A percentile compares a stretch with the other conserved stretches of the same genome.
Conservation (phyloP, 805 yeast species). For the Saccharomyces kudriavzevii region DNA sequence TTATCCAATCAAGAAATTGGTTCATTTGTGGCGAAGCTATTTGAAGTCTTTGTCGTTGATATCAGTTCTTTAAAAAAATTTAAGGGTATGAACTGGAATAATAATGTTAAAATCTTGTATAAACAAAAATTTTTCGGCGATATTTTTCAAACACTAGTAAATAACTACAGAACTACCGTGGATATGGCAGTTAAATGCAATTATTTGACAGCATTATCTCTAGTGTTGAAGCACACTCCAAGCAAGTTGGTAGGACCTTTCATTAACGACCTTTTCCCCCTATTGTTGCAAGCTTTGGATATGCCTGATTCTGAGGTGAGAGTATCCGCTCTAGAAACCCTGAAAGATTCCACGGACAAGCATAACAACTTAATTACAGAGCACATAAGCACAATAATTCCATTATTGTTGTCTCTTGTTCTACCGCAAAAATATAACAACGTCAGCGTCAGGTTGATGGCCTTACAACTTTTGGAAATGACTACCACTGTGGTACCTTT, state of each 20-base stretch:
- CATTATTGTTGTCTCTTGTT: slow-evolving; percentile 37
- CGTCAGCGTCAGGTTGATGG: slow-evolving; percentile 45
- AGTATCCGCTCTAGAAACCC: slow-evolving; percentile 53
- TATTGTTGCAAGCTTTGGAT: slow-evolving; percentile 56
- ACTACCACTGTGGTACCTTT: slow-evolving; percentile 34
- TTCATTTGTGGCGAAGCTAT: slow-evolving; percentile 40
- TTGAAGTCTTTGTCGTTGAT: slow-evolving; percentile 62
- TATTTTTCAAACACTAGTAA: slow-evolving; percentile 48
- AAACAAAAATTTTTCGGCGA: slow-evolving; percentile 71
- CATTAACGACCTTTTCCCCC: slow-evolving; percentile 56
- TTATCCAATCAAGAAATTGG: slow-evolving; percentile 33
- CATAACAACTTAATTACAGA: slow-evolving; percentile 43
- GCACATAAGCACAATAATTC: slow-evolving; percentile 51
- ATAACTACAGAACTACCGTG: slow-evolving; percentile 32
- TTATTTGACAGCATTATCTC: slow-evolving; percentile 58
- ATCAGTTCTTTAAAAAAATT: slow-evolving; percentile 49
- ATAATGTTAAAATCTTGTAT: slow-evolving; percentile 59
- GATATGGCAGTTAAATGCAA: slow-evolving; percentile 36
- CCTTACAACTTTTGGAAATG: slow-evolving; percentile 52
- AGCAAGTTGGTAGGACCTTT: slow-evolving; percentile 56
- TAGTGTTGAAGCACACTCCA: slow-evolving; percentile 58
- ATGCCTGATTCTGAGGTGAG: slow-evolving; percentile 42
- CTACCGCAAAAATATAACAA: slow-evolving; percentile 28
- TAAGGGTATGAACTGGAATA: slow-evolving; percentile 37
- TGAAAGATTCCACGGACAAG: slow-evolving; percentile 49